Conservation (phyloP, 169 alveolate species). For the Cryptosporidium sp. region DNA sequence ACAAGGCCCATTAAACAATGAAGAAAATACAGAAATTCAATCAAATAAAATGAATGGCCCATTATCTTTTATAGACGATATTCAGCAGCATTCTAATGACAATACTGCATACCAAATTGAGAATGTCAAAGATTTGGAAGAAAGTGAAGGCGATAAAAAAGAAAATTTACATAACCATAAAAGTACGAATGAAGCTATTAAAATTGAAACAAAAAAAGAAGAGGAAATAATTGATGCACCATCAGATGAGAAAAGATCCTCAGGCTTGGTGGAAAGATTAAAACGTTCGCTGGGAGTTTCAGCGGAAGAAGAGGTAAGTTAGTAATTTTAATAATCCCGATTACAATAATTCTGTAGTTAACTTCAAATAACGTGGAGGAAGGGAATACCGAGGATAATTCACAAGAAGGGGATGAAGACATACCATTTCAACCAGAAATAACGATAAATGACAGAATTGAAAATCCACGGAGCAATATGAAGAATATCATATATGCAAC, state of each 20-base stretch:
- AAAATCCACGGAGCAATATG: background rate
- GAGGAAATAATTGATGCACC: conserved; percentile 55
- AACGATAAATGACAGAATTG: background rate
- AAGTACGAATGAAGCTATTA: background rate
- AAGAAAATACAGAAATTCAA: background rate
- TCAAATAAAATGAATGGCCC: conserved; percentile 41
- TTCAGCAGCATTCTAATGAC: background rate
- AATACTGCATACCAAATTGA: background rate
- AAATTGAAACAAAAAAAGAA: background rate
- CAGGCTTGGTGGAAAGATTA: conserved; percentile 29
- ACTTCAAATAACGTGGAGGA: background rate
- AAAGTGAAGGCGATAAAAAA: background rate
- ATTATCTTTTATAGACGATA: conserved; percentile 24
- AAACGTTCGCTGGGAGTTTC: conserved; percentile 47
- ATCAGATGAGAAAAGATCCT: conserved; percentile 12
- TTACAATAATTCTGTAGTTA: background rate
- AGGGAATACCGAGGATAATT: background rate
- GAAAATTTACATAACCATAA: background rate
- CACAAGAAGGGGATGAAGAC: conserved; percentile 6
- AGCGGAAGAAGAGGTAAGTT: conserved; percentile 24
- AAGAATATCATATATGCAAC: conserved; percentile 30
- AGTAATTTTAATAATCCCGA: background rate
- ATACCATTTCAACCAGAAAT: conserved; percentile 53
- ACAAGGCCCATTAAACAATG: background rate
- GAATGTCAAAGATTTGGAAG: conserved; percentile 3